Conservation (phyloP, 441 rosid species). For the Eruca vesicaria region DNA sequence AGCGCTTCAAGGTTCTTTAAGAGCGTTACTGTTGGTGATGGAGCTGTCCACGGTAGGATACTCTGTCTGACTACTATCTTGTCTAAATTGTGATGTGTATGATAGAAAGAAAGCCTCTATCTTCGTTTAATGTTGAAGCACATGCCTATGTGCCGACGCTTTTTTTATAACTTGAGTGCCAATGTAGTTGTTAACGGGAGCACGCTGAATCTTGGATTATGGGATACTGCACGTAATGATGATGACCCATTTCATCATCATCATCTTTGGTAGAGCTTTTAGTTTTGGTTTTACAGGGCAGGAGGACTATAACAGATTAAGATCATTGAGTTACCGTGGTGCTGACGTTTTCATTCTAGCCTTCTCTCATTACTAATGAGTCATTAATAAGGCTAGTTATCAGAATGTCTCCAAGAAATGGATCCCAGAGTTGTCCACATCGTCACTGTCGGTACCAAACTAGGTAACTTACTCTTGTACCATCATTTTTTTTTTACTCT, state of each 20-base stretch:
- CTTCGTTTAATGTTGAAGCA: neutral
- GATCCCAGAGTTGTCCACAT: slow-evolving; percentile 64
- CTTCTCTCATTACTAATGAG: too few relatives aligned
- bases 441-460: slow-evolving; percentile 64
- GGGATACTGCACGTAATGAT: slow-evolving; percentile 61
- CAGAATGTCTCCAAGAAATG: slow-evolving; percentile 72
- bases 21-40: too few relatives aligned
- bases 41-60: slow-evolving; percentile 50
- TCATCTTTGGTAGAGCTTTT: neutral
- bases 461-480: slow-evolving; percentile 33
- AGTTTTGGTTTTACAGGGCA: slow-evolving; percentile 42
- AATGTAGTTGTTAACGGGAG: slow-evolving; percentile 56
- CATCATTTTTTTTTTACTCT: too few relatives aligned
- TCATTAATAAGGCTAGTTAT: slow-evolving; percentile 66
- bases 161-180: slow-evolving; percentile 60
- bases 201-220: slow-evolving; percentile 57
- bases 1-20: slow-evolving; percentile 70
- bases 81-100: neutral
- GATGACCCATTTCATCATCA: neutral
- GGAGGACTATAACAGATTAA: slow-evolving; percentile 60
- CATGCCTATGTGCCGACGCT: slow-evolving; percentile 68
- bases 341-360: slow-evolving; percentile 68
- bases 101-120: neutral
- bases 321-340: slow-evolving; percentile 69
- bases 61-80: neutral